Evolutionary conservation across 352 stramenopile genomes (phyloP).

Genomic region (Globisporangium abappressorium): DNA sequence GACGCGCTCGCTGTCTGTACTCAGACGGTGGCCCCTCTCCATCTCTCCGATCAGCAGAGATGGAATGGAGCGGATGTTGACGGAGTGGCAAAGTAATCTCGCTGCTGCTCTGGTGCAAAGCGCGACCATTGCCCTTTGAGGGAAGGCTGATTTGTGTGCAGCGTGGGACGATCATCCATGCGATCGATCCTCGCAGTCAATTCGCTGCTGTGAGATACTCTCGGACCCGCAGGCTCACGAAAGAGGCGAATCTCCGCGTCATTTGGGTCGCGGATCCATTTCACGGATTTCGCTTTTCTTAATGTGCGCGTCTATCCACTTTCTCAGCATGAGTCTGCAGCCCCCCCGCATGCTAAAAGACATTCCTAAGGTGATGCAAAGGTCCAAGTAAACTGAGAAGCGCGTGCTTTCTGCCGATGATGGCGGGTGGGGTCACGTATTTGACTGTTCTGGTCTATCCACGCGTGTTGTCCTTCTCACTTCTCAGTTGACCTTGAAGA

Average conservation of each 20-base stretch:
- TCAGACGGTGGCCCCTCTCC: not conserved
- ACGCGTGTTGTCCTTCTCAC: not conserved
- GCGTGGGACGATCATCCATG: not conserved
- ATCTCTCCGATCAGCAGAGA: not conserved
- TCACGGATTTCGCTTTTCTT: not conserved
- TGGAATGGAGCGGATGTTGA: not conserved
- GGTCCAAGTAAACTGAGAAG: not conserved
- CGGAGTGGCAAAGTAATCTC: not conserved
- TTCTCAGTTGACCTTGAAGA: not conserved
- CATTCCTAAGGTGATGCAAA: too few relatives aligned
- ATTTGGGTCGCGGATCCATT: not conserved
- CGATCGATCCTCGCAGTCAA: not conserved
- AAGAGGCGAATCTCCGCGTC: not conserved
- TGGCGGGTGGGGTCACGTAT: not conserved
- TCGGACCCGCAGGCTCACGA: too few relatives aligned
- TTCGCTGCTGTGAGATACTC: not conserved
- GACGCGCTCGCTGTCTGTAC: slow-evolving; percentile 1
- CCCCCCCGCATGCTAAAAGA: not conserved
- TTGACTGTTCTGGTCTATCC: not conserved
- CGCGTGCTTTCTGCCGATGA: not conserved
- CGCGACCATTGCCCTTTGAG: not conserved
- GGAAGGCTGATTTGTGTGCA: not conserved
- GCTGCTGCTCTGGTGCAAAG: not conserved
- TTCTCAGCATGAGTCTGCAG: not conserved
- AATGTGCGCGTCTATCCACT: not conserved